A percentile compares a stretch with the other conserved stretches of the same genome.
Evolutionary conservation across 495 filamentous ascomycete species (phyloP).

Genomic region (Astrothelium subdiscretum): DNA sequence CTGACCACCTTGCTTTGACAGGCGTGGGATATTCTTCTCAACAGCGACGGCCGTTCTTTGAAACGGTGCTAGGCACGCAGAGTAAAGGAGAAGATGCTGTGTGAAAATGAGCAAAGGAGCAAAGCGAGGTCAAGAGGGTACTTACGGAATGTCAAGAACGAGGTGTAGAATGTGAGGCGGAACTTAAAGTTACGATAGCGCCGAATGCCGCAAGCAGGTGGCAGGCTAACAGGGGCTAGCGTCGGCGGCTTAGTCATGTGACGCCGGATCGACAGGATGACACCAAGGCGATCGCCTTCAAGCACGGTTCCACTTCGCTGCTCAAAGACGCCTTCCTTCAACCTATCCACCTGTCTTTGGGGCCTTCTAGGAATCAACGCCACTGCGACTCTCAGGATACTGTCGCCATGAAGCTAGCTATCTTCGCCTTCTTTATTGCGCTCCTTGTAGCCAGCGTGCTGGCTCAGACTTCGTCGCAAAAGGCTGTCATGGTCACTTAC

Average conservation of each 20-base stretch:
- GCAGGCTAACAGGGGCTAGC: too few species aligned
- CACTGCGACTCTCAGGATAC: neutral
- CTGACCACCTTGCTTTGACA: conserved; percentile 7
- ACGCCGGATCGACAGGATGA: neutral
- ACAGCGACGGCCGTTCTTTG: neutral
- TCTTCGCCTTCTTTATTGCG: conserved; percentile 35
- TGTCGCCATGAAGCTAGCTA: conserved; percentile 45
- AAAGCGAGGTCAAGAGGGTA: neutral
- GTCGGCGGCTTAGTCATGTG: neutral
- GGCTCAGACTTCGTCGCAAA: conserved; percentile 44
- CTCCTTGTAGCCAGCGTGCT: conserved; percentile 35
- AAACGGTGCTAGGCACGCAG: too few species aligned
- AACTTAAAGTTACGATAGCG: neutral
- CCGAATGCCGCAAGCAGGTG: neutral
- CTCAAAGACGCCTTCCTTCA: too few species aligned
- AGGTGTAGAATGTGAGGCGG: neutral
- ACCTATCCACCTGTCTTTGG: too few species aligned
- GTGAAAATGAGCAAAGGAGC: conserved; percentile 7
- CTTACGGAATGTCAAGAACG: neutral
- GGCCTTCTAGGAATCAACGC: neutral
- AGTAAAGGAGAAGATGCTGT: neutral
- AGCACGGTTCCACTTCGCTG: neutral
- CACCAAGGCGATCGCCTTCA: neutral
- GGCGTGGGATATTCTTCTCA: neutral
- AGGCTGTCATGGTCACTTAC: conserved; percentile 70